Base-by-base conservation (phyloP, 2,329 filamentous ascomycete species). In the Penicillium sclerotigenum region DNA sequence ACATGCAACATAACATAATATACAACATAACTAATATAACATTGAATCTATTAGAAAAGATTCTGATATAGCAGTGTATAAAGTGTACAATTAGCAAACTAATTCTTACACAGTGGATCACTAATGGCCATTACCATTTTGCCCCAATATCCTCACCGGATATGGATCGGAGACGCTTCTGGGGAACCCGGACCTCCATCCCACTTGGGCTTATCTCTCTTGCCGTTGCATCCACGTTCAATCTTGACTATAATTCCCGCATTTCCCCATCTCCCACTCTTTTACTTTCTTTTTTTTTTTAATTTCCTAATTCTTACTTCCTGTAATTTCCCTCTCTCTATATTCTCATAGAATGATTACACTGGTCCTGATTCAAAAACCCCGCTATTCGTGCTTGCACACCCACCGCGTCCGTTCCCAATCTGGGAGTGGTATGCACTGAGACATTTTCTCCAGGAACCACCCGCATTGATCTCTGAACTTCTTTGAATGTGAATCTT, bases 301-400 rank as follows among this genome's bases (percentile, higher is more conserved):
- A 13, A 16, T 34, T 43, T 20, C 13, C 20, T 28, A n/a, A 47
- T 22, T 5, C 24, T 22, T 54, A 36, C 51, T 29, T 46, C 24
- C 26, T 48, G 22, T 52, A 41, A 6, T 37, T 33, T 24, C 41
- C 29, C 31, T 24, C 40, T 22, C 24, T 43, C 24, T 47, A 46
- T 45, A 26, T 47, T 37, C 42, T 40, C 46, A 58, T 63, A 69
- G 60, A 59, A 73, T 73, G 71, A 62, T 67, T 56, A 62, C 40
- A 56, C 51, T 47, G 56, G 66, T 55, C 40, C 28, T 57, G 16
- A 40, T 53, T 42, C 56, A 50, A 51, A 26, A 56, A 43, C 57
- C 59, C 63, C 61, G 56, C 64, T 60, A 52, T 63, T 57, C 63
- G 70, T 73, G 69, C 69, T 70, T 68, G 68, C 70, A 71, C 69